phyloP scores from a whole-genome alignment of 2,329 filamentous ascomycete genomes.

The Exophiala spinifera region DNA sequence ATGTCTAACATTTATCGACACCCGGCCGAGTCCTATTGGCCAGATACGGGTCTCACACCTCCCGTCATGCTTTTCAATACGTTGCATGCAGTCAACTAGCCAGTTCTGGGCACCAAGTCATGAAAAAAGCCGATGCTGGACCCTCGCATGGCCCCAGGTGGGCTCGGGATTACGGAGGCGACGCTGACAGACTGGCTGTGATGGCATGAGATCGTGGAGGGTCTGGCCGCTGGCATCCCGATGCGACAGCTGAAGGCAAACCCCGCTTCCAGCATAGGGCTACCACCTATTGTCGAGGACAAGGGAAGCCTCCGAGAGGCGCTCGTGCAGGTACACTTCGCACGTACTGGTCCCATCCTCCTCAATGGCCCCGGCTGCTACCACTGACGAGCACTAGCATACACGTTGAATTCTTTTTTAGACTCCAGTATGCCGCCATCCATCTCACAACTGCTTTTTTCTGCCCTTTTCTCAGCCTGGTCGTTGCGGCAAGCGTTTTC shows the following conservation, averaged over 20 bases:
- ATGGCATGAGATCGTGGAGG: too few relatives aligned
- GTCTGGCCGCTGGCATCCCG: background rate
- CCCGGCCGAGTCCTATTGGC: background rate
- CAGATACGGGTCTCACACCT: background rate
- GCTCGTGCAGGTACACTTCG: constrained; percentile 13
- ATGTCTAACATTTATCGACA: background rate
- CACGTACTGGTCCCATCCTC: constrained; percentile 2
- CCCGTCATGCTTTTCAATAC: background rate
- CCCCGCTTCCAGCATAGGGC: background rate
- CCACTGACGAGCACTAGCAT: background rate
- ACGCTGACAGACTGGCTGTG: too few relatives aligned
- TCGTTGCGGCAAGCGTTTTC: background rate
- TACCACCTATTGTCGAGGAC: background rate
- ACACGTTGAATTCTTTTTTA: background rate
- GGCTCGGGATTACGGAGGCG: background rate
- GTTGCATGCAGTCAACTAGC: background rate
- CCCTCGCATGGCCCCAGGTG: background rate
- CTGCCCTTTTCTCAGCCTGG: constrained; percentile 16
- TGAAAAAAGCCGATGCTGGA: background rate
- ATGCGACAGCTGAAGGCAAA: background rate
- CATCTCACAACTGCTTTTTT: constrained; percentile 13
- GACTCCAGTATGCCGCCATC: constrained; percentile 17
- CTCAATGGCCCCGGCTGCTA: background rate
- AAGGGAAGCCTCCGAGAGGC: background rate
- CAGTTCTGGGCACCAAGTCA: background rate